phyloP scores from a whole-genome alignment of 805 yeast species.

The Yarrowia sp. region DNA sequence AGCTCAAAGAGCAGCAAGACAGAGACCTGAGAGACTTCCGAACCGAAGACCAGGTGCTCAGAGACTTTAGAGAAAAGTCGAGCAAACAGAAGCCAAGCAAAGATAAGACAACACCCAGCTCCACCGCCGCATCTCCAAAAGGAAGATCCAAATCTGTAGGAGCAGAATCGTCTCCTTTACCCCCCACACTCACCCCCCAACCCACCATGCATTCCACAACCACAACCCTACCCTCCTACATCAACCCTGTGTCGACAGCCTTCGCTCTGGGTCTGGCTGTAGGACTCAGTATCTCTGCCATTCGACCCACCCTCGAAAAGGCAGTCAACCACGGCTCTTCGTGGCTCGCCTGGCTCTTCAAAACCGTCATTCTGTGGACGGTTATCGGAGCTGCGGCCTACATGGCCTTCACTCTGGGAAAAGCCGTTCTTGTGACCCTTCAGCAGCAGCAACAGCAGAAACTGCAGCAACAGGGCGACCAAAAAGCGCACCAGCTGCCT shows the following conservation, averaged over 20 bases:
- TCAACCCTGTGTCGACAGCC: conserved; percentile 8
- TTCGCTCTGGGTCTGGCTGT: conserved; percentile 12
- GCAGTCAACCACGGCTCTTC: conserved; percentile 26
- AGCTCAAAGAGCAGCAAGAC: not conserved
- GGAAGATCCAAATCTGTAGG: conserved; percentile 16
- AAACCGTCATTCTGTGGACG: not conserved
- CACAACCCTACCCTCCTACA: not conserved
- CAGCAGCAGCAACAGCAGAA: conserved; percentile 8
- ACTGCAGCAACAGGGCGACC: not conserved
- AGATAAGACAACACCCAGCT: no score
- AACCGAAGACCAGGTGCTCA: not conserved
- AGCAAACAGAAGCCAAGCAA: not conserved
- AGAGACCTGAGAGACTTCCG: not conserved
- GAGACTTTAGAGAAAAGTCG: no score
- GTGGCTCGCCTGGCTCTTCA: conserved; percentile 25
- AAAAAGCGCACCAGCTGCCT: not conserved
- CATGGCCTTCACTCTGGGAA: conserved; percentile 17
- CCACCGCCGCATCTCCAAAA: not conserved
- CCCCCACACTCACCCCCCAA: not conserved
- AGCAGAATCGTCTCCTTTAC: not conserved
- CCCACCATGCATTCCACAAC: not conserved
- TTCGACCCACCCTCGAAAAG: conserved; percentile 19
- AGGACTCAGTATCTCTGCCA: conserved; percentile 16
- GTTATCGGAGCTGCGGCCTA: conserved; percentile 3
- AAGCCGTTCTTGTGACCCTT: conserved; percentile 7